Percentiles rank a stretch among this genome's conserved stretches.
Conservation (phyloP, 2,329 filamentous ascomycete species). For the Venturia effusa region DNA sequence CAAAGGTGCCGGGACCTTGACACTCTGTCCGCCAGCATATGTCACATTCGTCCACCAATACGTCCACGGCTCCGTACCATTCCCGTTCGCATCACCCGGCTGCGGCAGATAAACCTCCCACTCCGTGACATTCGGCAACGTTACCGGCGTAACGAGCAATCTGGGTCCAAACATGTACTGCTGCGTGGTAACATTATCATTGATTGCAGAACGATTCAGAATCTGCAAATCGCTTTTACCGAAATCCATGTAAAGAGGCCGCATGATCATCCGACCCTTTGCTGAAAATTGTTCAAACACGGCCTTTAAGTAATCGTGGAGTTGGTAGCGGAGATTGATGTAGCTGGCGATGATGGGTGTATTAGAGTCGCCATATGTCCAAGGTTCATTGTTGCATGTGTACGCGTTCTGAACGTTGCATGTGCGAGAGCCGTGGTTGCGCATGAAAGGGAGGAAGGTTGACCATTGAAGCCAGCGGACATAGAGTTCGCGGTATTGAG, state of each 20-base stretch:
- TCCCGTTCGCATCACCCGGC: conserved; percentile 12
- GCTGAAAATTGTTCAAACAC: conserved; percentile 25
- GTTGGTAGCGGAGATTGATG: conserved; percentile 20
- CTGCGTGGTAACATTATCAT: conserved; percentile 26
- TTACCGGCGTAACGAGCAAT: conserved; percentile 27
- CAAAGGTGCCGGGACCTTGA: conserved; percentile 19
- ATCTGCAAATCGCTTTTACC: conserved; percentile 20
- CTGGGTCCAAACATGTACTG: conserved; percentile 30
- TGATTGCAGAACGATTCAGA: conserved; percentile 16
- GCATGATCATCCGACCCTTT: conserved; percentile 26
- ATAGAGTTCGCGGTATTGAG: conserved; percentile 20
- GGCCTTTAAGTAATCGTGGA: conserved; percentile 20
- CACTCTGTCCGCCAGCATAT: conserved; percentile 26
- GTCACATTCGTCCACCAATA: conserved; percentile 32
- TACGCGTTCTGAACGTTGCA: conserved; percentile 23
- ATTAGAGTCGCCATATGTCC: conserved; percentile 20
- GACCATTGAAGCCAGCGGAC: conserved; percentile 23
- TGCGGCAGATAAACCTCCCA: conserved; percentile 28
- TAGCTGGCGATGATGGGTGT: conserved; percentile 20
- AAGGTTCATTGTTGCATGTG: conserved; percentile 27
- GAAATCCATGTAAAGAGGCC: conserved; percentile 30
- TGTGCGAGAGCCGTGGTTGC: conserved; percentile 20
- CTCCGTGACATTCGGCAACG: conserved; percentile 24
- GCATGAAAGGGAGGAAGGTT: conserved; percentile 23
- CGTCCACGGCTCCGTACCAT: conserved; percentile 24